Evolutionary conservation across 495 filamentous ascomycete species (phyloP).

Genomic region (Lasiosphaeria miniovina): DNA sequence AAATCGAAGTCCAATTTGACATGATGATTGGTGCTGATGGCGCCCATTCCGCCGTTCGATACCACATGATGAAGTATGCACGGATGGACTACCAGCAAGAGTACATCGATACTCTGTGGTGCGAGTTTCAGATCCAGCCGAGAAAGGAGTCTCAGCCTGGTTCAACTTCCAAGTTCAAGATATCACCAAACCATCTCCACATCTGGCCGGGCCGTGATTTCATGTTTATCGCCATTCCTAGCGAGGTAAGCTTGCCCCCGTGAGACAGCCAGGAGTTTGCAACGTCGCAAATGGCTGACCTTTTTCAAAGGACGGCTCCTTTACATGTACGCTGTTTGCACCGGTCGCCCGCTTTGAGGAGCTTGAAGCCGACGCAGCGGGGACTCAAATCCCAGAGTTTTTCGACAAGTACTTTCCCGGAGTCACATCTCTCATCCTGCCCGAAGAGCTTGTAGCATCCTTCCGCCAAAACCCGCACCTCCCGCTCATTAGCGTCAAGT

Average conservation of each 20-base stretch:
- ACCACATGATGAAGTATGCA: slow-evolving; percentile 90
- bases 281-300: neutral
- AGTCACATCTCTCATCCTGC: slow-evolving; percentile 76
- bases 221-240: slow-evolving; percentile 98
- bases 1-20: slow-evolving; percentile 81
- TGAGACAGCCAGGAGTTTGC: neutral
- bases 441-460: slow-evolving; percentile 62
- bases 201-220: slow-evolving; percentile 92
- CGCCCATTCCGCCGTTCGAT: slow-evolving; percentile 84
- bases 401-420: slow-evolving; percentile 82
- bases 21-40: slow-evolving; percentile 94
- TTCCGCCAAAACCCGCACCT: slow-evolving; percentile 82
- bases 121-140: slow-evolving; percentile 80
- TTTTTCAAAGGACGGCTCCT: slow-evolving; percentile 66
- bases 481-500: slow-evolving; percentile 89
- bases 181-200: slow-evolving; percentile 89
- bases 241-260: slow-evolving; percentile 44
- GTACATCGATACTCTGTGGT: slow-evolving; percentile 97
- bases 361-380: slow-evolving; percentile 53
- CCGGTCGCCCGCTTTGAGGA: slow-evolving; percentile 56
- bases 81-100: slow-evolving; percentile 89
- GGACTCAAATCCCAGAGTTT: slow-evolving; percentile 56
- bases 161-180: slow-evolving; percentile 57
- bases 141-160: slow-evolving; percentile 31
- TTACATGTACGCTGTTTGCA: slow-evolving; percentile 94